These are phyloP conservation scores for Taphrina confusa DNA, from an alignment of 1,139 yeast genomes.

Conservation along the genomic window DNA sequence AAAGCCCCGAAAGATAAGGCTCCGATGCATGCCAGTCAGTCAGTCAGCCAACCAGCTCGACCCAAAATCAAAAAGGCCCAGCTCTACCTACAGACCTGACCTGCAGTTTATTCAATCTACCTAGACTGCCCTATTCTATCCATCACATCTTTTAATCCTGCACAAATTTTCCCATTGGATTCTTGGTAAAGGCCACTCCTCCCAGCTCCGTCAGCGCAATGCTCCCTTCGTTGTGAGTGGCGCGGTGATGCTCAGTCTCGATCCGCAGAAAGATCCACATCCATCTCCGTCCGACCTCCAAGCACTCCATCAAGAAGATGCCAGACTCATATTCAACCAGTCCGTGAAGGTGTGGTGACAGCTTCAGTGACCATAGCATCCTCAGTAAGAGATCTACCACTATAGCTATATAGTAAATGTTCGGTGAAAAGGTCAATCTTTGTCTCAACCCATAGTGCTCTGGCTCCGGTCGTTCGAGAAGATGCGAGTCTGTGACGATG, in stretches of 20 bases:
- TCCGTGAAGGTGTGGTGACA: constrained; percentile 45
- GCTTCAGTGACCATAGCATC: constrained; percentile 71
- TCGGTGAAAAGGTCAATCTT: not conserved
- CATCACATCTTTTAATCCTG: constrained; percentile 12
- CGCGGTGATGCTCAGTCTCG: constrained; percentile 48
- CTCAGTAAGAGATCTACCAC: constrained; percentile 18
- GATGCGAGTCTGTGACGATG: no score
- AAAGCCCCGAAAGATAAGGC: no score
- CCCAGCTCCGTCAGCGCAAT: constrained; percentile 22
- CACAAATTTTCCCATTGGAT: constrained; percentile 2
- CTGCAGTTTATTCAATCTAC: no score
- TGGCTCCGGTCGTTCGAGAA: not conserved
- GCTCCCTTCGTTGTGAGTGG: not conserved
- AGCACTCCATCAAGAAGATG: constrained; percentile 54
- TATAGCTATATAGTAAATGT: constrained; percentile 4
- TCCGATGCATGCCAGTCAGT: no score
- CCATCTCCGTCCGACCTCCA: constrained; percentile 82
- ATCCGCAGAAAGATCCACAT: constrained; percentile 84
- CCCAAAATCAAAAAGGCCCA: no score
- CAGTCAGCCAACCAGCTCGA: no score
- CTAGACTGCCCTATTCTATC: no score
- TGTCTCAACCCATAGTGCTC: not conserved
- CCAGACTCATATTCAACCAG: constrained; percentile 58
- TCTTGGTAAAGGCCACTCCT: constrained; percentile 20
- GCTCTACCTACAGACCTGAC: no score